These are phyloP conservation scores for Vigna trinervia DNA, from an alignment of 306 rosid genomes.

Conservation along the genomic window DNA sequence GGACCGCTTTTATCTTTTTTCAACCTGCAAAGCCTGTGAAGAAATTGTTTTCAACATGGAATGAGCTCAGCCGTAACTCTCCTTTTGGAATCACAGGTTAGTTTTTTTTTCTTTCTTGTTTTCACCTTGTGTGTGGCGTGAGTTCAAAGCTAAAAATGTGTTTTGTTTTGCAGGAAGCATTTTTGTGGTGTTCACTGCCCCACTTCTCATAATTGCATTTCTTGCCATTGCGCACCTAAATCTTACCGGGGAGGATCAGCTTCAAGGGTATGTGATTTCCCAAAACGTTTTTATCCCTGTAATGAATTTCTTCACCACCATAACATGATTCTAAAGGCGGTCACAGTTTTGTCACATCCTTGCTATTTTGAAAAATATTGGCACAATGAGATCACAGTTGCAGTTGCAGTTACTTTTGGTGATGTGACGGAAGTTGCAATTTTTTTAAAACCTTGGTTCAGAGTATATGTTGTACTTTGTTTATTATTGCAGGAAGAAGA, in stretches of 20 bases:
- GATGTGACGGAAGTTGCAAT: background rate
- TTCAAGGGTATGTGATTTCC: slow-evolving; percentile 55
- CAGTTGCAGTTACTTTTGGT: background rate
- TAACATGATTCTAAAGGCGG: background rate
- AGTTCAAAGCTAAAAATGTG: slow-evolving; percentile 30
- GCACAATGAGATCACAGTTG: background rate
- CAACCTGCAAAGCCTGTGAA: slow-evolving; percentile 52
- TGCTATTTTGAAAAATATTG: background rate
- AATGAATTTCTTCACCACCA: background rate
- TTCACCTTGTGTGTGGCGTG: slow-evolving; percentile 12
- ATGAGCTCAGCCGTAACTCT: slow-evolving; percentile 40
- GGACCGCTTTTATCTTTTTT: slow-evolving; percentile 65
- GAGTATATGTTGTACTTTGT: background rate
- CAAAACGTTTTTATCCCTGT: slow-evolving; percentile 8
- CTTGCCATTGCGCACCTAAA: slow-evolving; percentile 65
- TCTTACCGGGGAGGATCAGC: slow-evolving; percentile 64
- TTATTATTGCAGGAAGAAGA: slow-evolving; percentile 61
- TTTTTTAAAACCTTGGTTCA: background rate
- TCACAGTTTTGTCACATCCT: background rate
- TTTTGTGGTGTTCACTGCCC: slow-evolving; percentile 63
- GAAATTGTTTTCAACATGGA: slow-evolving; percentile 38
- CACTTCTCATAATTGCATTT: slow-evolving; percentile 69
- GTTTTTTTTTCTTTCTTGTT: background rate
- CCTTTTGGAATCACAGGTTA: slow-evolving; percentile 72
- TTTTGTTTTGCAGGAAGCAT: slow-evolving; percentile 64